phyloP scores from a whole-genome alignment of 2,329 filamentous ascomycete species.

The Microdochium paspali region DNA sequence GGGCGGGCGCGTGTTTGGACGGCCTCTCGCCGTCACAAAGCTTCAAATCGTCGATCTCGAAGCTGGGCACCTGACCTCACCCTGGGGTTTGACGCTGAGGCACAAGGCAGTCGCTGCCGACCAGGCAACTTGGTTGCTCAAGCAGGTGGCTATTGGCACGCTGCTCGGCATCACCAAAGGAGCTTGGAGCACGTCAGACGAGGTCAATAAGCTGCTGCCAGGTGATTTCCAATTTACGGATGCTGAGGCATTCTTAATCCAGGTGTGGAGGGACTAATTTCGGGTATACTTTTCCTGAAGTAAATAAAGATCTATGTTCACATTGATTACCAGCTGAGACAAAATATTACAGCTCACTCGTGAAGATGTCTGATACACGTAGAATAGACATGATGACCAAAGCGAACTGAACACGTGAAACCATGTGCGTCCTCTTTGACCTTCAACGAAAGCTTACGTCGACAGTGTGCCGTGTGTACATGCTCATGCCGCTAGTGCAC shows the following conservation, averaged over 20 bases:
- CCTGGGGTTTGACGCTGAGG: conserved; percentile 25
- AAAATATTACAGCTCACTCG: no score
- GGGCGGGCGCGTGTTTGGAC: conserved; percentile 27
- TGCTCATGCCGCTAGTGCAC: no score
- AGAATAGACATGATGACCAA: no score
- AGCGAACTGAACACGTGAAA: no score
- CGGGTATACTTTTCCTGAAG: conserved; percentile 9
- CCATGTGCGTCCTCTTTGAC: no score
- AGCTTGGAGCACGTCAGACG: conserved; percentile 30
- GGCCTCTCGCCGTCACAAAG: conserved; percentile 30
- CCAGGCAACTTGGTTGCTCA: conserved; percentile 20
- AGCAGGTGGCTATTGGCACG: conserved; percentile 28
- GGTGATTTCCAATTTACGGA: conserved; percentile 27
- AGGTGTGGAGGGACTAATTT: conserved; percentile 19
- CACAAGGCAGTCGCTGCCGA: conserved; percentile 23
- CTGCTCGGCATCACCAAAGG: conserved; percentile 29
- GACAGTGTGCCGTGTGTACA: no score
- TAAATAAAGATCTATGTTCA: neutral
- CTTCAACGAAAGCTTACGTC: no score
- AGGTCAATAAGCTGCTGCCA: conserved; percentile 32
- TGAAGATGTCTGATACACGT: no score
- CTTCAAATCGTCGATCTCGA: conserved; percentile 36
- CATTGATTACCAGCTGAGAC: neutral
- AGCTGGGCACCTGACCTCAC: conserved; percentile 26
- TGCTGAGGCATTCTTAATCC: conserved; percentile 29